Evolutionary conservation across 1,139 yeast genomes (phyloP), one percentile per base, ranked within the genome.

Genomic region (Lodderomyces orthopsilosis): DNA sequence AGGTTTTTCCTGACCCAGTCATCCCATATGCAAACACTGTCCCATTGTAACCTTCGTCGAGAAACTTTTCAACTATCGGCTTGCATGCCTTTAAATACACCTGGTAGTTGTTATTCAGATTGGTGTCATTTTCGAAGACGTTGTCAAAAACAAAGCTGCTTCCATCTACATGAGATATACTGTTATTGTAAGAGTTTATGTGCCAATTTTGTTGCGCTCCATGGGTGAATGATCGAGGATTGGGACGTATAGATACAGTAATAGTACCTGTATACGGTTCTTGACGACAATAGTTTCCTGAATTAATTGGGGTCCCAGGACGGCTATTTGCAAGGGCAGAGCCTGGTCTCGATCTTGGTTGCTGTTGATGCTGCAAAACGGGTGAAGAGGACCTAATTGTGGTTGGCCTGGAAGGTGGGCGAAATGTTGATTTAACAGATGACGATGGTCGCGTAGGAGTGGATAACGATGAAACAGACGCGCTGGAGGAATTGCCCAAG

Each of bases 1-100:
- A 85, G 0, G 98, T 91, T 61, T 91, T 91, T 26, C 98, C 98
- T 1, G 96, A 88, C 0, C 98, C 98, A 0, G 98, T 89, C 91
- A 87, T 87, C 40, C 96, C 95, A 58, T 90, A 89, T 2, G 96
- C 96, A 62, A 91, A 89, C 1, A 91, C 83, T 0, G 96, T 91
- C 8, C 93, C 95, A 57, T 90, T 89, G 60, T 70, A 90, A 0
- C 96, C 96, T 28, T 83, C 83, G 36, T 64, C 51, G 51, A 89
- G 68, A 45, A 88, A 83, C 48, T 83, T 79, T 21, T 73, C 65
- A 1, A 91, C 82, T 36, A 89, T 68, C 1, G 79, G 80, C 24
- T 75, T 66, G 36, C 90, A 91, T 1, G 85, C 70, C 15, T 65
- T 64, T 24, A 68, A 67, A 58, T 86, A 91, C 1, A 91, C 87